These are phyloP conservation scores for Monosporascus sp. DNA, from an alignment of 2,329 filamentous ascomycete species.

Conservation along the genomic window DNA sequence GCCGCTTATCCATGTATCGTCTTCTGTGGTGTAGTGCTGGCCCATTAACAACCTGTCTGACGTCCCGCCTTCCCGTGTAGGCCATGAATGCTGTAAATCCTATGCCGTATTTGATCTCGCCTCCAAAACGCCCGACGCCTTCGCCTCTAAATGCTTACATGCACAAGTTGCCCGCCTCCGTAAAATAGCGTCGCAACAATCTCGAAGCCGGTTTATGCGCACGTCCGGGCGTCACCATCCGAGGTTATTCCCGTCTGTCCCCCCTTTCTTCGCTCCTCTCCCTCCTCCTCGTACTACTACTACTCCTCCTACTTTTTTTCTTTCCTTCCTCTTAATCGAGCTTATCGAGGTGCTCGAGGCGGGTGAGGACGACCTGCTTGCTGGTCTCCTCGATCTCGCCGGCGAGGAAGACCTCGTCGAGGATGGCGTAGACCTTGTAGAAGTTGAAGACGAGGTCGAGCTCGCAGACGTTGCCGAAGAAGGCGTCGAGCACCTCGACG, in stretches of 20 bases:
- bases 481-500: constrained; percentile 95
- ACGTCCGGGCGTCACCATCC: background rate
- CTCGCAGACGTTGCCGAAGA: constrained; percentile 99
- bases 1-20: background rate
- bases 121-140: constrained; percentile 13
- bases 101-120: background rate
- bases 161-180: background rate
- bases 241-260: background rate
- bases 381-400: constrained; percentile 98
- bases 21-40: no score
- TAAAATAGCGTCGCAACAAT: no score
- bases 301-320: no score
- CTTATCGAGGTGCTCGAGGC: constrained; percentile 93
- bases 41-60: no score
- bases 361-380: constrained; percentile 92
- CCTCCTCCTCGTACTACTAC: no score
- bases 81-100: background rate
- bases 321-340: constrained; percentile 58
- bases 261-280: background rate
- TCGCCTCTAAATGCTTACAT: constrained; percentile 6
- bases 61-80: background rate
- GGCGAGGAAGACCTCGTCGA: constrained; percentile 95
- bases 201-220: background rate
- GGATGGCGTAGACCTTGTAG: constrained; percentile 90
- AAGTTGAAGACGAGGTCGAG: constrained; percentile 84